phyloP scores from a whole-genome alignment of 2,329 filamentous ascomycete species.

The Trichoderma sp. region DNA sequence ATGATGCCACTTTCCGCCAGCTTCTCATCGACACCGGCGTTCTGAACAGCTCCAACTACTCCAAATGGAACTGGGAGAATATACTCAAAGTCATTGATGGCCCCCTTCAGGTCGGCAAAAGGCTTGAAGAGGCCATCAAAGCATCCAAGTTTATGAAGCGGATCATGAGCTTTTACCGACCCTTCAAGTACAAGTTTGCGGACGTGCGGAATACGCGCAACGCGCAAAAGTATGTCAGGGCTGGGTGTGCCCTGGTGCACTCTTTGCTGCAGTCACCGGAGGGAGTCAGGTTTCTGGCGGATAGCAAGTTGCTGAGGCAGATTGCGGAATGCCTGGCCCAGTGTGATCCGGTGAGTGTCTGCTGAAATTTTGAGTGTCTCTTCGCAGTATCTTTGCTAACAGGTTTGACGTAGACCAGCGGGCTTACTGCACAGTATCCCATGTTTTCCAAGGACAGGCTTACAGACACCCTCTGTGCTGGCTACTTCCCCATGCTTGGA shows the following conservation, averaged over 20 bases:
- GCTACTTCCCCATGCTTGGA: slow-evolving; percentile 92
- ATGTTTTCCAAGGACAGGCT: slow-evolving; percentile 87
- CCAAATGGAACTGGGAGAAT: slow-evolving; percentile 97
- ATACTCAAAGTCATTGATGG: slow-evolving; percentile 91
- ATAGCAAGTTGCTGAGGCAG: slow-evolving; percentile 91
- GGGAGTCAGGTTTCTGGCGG: slow-evolving; percentile 80
- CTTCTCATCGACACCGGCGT: slow-evolving; percentile 78
- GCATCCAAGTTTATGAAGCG: slow-evolving; percentile 96
- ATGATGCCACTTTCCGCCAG: slow-evolving; percentile 66
- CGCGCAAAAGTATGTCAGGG: slow-evolving; percentile 90
- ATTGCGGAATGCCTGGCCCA: slow-evolving; percentile 95
- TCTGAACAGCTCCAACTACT: slow-evolving; percentile 82
- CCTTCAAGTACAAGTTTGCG: slow-evolving; percentile 95
- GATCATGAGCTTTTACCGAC: slow-evolving; percentile 90
- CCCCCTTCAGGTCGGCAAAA: slow-evolving; percentile 84
- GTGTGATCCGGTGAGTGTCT: slow-evolving; percentile 73
- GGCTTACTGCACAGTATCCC: slow-evolving; percentile 77
- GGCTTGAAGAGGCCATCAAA: slow-evolving; percentile 90
- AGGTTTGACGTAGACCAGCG: slow-evolving; percentile 56
- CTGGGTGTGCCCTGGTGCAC: slow-evolving; percentile 85
- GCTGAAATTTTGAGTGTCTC: background rate
- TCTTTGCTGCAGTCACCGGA: slow-evolving; percentile 83
- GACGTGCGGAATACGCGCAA: slow-evolving; percentile 87
- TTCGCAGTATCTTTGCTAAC: background rate
- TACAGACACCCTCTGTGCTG: slow-evolving; percentile 82